Evolutionary conservation across 176 grass and related monocot species (phyloP).

Genomic region (Canna indica): DNA sequence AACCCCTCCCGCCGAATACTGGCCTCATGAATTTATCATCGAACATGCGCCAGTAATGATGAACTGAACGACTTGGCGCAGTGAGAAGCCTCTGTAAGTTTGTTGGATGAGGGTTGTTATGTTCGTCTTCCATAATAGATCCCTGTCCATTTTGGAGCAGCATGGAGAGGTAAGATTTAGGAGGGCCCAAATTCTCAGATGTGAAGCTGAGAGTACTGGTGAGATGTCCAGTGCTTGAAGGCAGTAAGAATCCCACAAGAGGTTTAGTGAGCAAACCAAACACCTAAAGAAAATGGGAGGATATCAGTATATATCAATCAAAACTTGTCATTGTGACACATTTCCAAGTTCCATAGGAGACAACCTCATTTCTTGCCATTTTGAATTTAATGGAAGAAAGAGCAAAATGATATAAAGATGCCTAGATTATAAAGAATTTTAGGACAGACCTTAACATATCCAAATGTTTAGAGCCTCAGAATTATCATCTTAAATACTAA

Average conservation of each 20-base stretch:
- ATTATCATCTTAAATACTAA: neutral
- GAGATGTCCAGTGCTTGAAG: constrained; percentile 25
- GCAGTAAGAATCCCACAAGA: constrained; percentile 49
- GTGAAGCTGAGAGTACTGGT: constrained; percentile 20
- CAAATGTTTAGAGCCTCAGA: too few species aligned
- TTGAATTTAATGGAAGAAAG: too few species aligned
- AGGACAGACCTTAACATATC: too few species aligned
- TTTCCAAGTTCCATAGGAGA: too few species aligned
- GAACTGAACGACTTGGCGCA: constrained; percentile 55
- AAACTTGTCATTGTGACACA: neutral
- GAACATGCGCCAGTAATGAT: constrained; percentile 81
- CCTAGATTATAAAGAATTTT: too few species aligned
- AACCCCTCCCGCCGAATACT: constrained; percentile 70
- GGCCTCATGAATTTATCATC: constrained; percentile 82
- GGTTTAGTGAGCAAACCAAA: constrained; percentile 87
- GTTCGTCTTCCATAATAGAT: constrained; percentile 34
- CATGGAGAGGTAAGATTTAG: constrained; percentile 43
- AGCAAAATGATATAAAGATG: too few species aligned
- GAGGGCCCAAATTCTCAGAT: constrained; percentile 39
- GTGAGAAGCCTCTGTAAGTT: constrained; percentile 54
- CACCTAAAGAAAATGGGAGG: constrained; percentile 43
- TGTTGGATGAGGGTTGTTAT: constrained; percentile 24
- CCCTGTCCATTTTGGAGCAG: constrained; percentile 51
- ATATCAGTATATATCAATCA: neutral
- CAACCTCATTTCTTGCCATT: too few species aligned